A percentile compares a stretch with the other conserved stretches of the same genome.
Evolutionary conservation across 2,329 filamentous ascomycete species (phyloP).

Genomic region (Fusarium goolgardi): DNA sequence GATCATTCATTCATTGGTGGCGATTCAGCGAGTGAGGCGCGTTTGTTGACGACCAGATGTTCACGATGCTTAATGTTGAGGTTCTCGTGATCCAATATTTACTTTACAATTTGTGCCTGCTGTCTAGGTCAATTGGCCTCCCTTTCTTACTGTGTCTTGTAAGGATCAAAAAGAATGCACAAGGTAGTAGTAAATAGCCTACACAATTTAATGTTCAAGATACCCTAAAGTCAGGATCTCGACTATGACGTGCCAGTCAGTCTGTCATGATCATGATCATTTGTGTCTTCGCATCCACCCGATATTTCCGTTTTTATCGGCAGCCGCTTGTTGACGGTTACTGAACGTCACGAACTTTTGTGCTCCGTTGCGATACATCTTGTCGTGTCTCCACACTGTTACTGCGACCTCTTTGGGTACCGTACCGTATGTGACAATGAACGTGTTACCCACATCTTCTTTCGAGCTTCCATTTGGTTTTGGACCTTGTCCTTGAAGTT

Average conservation of each 20-base stretch:
- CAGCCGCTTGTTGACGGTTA: constrained; percentile 25
- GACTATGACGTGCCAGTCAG: constrained; percentile 15
- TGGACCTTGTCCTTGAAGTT: constrained; percentile 35
- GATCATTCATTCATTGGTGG: constrained; percentile 4
- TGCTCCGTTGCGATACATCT: constrained; percentile 19
- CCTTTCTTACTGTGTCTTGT: constrained; percentile 2
- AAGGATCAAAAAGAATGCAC: neutral
- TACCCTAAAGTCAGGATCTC: constrained; percentile 11
- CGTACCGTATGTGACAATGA: constrained; percentile 16
- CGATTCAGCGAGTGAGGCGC: constrained; percentile 21
- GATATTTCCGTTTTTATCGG: constrained; percentile 2
- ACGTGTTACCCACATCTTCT: constrained; percentile 36
- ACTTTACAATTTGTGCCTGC: constrained; percentile 2
- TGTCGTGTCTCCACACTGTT: constrained; percentile 31
- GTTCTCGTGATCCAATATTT: constrained; percentile 14
- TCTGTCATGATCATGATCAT: constrained; percentile 31
- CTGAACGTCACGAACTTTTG: constrained; percentile 23
- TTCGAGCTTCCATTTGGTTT: constrained; percentile 24
- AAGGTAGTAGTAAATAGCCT: neutral
- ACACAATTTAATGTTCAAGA: too few relatives aligned
- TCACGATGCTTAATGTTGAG: constrained; percentile 13
- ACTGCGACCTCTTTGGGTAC: constrained; percentile 29
- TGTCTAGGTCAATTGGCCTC: neutral
- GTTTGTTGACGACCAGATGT: constrained; percentile 16
- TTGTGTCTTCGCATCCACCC: constrained; percentile 10